These are phyloP conservation scores for Hanseniaspora mollemarum DNA, from an alignment of 805 yeast species.

Conservation along the genomic window DNA sequence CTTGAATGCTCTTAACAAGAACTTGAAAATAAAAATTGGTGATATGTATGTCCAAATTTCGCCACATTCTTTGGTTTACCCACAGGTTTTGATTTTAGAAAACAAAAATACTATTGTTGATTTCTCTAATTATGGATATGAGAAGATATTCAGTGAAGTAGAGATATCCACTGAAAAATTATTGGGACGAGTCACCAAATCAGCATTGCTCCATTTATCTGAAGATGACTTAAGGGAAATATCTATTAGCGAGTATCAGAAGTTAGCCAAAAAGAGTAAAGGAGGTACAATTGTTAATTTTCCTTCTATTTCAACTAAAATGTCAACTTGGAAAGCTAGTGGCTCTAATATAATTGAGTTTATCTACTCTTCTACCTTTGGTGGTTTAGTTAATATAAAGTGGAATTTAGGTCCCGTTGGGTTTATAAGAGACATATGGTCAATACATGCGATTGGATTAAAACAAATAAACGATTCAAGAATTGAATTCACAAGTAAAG, in stretches of 20 bases:
- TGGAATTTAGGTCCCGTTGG: slow-evolving; percentile 92
- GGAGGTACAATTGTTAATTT: slow-evolving; percentile 76
- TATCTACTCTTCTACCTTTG: slow-evolving; percentile 60
- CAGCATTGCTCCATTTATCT: slow-evolving; percentile 35
- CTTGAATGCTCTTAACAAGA: slow-evolving; percentile 44
- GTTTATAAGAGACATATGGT: slow-evolving; percentile 85
- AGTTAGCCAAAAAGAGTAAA: slow-evolving; percentile 43
- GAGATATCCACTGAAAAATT: slow-evolving; percentile 52
- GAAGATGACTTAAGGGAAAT: slow-evolving; percentile 39
- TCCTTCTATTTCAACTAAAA: slow-evolving; percentile 61
- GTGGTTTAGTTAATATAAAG: slow-evolving; percentile 77
- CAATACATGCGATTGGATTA: slow-evolving; percentile 67
- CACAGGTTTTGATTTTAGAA: slow-evolving; percentile 57
- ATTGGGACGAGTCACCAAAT: slow-evolving; percentile 48
- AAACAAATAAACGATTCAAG: slow-evolving; percentile 43
- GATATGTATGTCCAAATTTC: slow-evolving; percentile 52
- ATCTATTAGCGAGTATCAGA: slow-evolving; percentile 45
- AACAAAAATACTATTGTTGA: slow-evolving; percentile 47
- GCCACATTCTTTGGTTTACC: slow-evolving; percentile 71
- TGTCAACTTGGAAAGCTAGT: slow-evolving; percentile 60
- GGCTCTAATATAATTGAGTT: slow-evolving; percentile 50
- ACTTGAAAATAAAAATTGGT: slow-evolving; percentile 51
- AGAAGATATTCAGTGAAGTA: slow-evolving; percentile 41
- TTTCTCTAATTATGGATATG: slow-evolving; percentile 32
- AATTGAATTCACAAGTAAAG: background rate